Evolutionary conservation across 768 basidiomycete species (phyloP).

Genomic region (Naganishia vaughanmartiniae): DNA sequence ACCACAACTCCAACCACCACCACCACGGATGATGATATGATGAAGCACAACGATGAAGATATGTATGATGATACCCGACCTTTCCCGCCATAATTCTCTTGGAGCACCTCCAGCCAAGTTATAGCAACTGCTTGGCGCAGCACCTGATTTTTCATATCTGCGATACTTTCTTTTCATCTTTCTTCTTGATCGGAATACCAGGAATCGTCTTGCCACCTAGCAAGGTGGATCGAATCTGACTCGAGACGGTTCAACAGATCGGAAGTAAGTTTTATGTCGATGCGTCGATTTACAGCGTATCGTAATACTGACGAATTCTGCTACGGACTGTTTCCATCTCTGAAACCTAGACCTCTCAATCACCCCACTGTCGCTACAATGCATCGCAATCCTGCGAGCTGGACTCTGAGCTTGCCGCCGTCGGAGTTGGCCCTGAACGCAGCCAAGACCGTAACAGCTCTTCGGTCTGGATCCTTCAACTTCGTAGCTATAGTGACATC

Average conservation of each 20-base stretch:
- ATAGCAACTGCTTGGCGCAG: too few species aligned
- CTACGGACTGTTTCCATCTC: not conserved
- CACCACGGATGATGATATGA: not conserved
- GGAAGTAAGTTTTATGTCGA: not conserved
- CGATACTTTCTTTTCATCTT: too few species aligned
- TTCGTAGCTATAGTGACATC: not conserved
- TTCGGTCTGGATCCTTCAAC: not conserved
- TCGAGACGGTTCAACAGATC: not conserved
- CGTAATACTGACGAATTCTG: not conserved
- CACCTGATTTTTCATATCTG: too few species aligned
- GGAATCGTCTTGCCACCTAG: not conserved
- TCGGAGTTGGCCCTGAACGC: not conserved
- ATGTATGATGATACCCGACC: too few species aligned
- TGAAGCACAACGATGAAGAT: too few species aligned
- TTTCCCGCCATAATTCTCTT: too few species aligned
- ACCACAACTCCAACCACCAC: not conserved
- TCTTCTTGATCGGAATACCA: not conserved
- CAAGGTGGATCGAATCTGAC: not conserved
- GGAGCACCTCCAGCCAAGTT: too few species aligned
- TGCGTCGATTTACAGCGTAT: not conserved
- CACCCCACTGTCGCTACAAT: not conserved
- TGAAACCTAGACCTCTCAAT: not conserved
- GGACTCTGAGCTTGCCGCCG: not conserved
- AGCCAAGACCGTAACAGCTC: not conserved
- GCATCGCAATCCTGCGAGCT: slow-evolving; percentile 15